Conservation (phyloP, 2,329 filamentous ascomycete species). For the Clonostachys rhizophaga region DNA sequence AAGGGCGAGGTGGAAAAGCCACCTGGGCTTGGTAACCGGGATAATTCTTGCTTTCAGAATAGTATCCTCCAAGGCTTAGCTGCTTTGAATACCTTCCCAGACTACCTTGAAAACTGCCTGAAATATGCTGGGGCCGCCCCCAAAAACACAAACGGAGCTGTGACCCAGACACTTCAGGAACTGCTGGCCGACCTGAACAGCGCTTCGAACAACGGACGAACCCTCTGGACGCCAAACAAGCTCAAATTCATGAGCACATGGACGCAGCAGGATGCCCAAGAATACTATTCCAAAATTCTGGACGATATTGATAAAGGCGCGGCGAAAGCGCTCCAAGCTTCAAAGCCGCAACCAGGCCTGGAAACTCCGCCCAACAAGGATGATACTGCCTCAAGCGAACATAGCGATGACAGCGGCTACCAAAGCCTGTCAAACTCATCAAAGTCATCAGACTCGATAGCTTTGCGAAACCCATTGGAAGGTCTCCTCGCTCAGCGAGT, state of each 20-base stretch:
- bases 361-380: slow-evolving; percentile 31
- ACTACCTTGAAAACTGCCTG: slow-evolving; percentile 53
- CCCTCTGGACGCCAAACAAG: slow-evolving; percentile 75
- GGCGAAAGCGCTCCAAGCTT: slow-evolving; percentile 34
- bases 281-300: slow-evolving; percentile 89
- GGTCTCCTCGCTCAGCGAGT: slow-evolving; percentile 85
- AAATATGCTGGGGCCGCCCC: slow-evolving; percentile 16
- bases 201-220: slow-evolving; percentile 64
- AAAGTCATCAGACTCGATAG: slow-evolving; percentile 27
- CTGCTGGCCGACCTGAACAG: slow-evolving; percentile 69
- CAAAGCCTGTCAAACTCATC: slow-evolving; percentile 36
- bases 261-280: slow-evolving; percentile 96
- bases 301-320: slow-evolving; percentile 81
- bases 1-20: slow-evolving; percentile 39
- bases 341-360: slow-evolving; percentile 25
- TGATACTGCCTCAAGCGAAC: slow-evolving; percentile 37
- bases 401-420: slow-evolving; percentile 55
- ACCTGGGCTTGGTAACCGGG: slow-evolving; percentile 78
- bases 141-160: slow-evolving; percentile 18
- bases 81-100: slow-evolving; percentile 64
- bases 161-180: slow-evolving; percentile 49
- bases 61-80: slow-evolving; percentile 85
- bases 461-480: slow-evolving; percentile 72
- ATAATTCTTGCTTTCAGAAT: slow-evolving; percentile 98
- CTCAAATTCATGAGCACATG: slow-evolving; percentile 92